Percentiles rank a stretch among this genome's conserved stretches.
Conservation (phyloP, 192 early-diverging fungal genomes). For the Gigaspora rosea region DNA sequence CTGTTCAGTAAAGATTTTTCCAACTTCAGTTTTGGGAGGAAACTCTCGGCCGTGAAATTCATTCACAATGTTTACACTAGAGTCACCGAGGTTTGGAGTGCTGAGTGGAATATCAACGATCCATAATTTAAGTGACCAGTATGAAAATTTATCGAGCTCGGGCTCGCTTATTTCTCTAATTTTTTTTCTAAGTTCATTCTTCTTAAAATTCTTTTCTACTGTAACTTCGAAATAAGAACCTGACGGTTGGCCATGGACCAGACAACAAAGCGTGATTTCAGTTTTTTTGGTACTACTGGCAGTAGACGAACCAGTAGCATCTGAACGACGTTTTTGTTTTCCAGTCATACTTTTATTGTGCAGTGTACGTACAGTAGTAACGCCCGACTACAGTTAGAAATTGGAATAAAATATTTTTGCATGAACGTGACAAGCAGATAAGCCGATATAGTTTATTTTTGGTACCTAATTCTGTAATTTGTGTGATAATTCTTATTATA, state of each 20-base stretch:
- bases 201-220: neutral
- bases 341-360: no score
- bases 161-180: neutral
- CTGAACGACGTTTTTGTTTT: neutral
- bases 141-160: neutral
- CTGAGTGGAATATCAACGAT: constrained; percentile 7
- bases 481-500: no score
- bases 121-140: constrained; percentile 9
- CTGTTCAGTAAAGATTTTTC: neutral
- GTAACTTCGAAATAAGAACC: constrained; percentile 5
- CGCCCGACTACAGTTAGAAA: no score
- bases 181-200: neutral
- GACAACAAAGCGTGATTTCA: neutral
- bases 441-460: no score
- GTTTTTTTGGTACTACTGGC: neutral
- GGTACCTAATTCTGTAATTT: no score
- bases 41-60: neutral
- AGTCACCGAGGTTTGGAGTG: neutral
- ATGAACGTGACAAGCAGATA: no score
- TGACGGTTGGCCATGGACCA: constrained; percentile 10
- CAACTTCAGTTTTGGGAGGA: neutral
- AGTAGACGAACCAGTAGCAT: constrained; percentile 5
- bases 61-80: constrained; percentile 10
- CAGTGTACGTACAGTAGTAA: no score
- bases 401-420: no score